phyloP scores from a whole-genome alignment of 1,284 basidiomycete species.

The Porogramme epimiltina region DNA sequence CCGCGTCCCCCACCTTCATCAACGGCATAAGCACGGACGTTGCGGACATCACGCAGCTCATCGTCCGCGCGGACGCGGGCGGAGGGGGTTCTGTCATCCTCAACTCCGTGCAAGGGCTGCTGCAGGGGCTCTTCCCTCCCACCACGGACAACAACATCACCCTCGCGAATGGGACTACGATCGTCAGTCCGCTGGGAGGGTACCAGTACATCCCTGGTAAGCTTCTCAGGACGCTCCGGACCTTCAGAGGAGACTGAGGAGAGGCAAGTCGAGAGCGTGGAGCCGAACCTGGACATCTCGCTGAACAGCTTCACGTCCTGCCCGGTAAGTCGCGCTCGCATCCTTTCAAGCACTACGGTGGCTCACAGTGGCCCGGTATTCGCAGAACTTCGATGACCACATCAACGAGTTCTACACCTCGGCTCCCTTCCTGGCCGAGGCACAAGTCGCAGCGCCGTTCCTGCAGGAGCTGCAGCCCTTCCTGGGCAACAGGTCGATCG shows the following conservation, averaged over 20 bases:
- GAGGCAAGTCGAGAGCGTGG: conserved; percentile 37
- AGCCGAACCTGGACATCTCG: conserved; percentile 40
- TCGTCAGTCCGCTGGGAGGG: conserved; percentile 24
- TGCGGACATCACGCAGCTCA: conserved; percentile 22
- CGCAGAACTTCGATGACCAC: conserved; percentile 27
- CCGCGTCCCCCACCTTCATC: conserved; percentile 32
- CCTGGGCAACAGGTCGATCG: conserved; percentile 40
- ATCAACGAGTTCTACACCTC: conserved; percentile 30
- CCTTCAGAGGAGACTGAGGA: too few relatives aligned
- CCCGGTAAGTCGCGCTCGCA: conserved; percentile 23
- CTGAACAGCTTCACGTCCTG: conserved; percentile 46
- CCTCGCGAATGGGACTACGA: conserved; percentile 43
- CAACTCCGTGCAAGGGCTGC: conserved; percentile 27
- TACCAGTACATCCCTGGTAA: conserved; percentile 24
- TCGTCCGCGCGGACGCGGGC: conserved; percentile 21
- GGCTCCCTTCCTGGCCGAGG: conserved; percentile 35
- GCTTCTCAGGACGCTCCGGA: too few relatives aligned
- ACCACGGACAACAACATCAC: conserved; percentile 31
- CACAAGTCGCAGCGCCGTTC: conserved; percentile 39
- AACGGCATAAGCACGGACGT: conserved; percentile 32
- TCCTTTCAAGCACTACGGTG: background rate
- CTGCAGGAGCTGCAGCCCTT: conserved; percentile 41
- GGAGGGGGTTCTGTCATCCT: conserved; percentile 32
- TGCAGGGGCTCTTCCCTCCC: conserved; percentile 39
- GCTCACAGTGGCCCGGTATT: background rate